Conservation (phyloP, 2,329 filamentous ascomycete genomes). For the Aspergillus sp. region DNA sequence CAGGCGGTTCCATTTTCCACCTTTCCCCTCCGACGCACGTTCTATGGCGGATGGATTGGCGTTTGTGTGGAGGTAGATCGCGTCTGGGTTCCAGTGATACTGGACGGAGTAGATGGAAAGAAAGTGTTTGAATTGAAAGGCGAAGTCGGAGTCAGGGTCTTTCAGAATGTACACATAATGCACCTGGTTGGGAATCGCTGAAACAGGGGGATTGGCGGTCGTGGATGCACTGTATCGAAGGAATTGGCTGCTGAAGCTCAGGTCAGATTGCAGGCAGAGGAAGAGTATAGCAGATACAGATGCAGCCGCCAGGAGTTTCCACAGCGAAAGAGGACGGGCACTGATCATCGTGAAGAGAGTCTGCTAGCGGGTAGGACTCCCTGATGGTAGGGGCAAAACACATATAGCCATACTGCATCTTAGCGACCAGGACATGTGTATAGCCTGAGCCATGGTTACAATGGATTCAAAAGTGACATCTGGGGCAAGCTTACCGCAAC, state of each 20-base stretch:
- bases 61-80: background rate
- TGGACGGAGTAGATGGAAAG: background rate
- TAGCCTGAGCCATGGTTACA: too few relatives aligned
- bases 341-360: background rate
- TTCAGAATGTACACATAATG: background rate
- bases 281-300: background rate
- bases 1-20: background rate
- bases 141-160: background rate
- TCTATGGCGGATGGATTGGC: background rate
- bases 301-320: background rate
- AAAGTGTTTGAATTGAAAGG: background rate
- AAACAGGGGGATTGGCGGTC: background rate
- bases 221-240: background rate
- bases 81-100: background rate
- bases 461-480: too few relatives aligned
- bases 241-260: background rate
- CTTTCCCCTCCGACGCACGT: background rate
- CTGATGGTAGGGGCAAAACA: too few relatives aligned
- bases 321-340: background rate
- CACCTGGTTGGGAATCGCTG: background rate
- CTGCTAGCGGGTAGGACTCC: background rate
- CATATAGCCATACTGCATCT: too few relatives aligned
- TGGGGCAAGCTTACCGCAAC: too few relatives aligned
- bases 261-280: background rate
- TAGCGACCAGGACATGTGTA: too few relatives aligned